Conservation (phyloP, 345 rosid genomes). For the Stellera chamaejasme region DNA sequence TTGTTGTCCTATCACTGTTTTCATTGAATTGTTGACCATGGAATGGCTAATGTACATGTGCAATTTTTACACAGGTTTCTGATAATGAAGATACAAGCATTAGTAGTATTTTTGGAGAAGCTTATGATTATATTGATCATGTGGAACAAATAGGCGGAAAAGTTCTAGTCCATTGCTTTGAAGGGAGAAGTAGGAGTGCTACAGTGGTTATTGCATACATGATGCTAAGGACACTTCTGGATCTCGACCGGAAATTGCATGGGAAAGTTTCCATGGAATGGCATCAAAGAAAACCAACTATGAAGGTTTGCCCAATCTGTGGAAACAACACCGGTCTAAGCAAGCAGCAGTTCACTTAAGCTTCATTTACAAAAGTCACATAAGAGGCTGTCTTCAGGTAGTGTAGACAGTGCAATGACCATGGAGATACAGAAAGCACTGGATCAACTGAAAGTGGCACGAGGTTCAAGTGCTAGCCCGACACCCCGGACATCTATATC, state of each 20-base stretch:
- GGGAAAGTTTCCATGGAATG: conserved; percentile 94
- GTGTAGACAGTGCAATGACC: conserved; percentile 99
- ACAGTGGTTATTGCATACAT: conserved; percentile 77
- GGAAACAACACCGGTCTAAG: conserved; percentile 92
- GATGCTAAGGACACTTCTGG: conserved; percentile 60
- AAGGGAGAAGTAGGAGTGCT: conserved; percentile 98
- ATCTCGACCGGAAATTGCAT: conserved; percentile 59
- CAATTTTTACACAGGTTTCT: conserved; percentile 47
- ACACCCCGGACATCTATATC: conserved; percentile 35
- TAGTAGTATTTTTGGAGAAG: conserved; percentile 72
- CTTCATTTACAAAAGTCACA: conserved; percentile 90
- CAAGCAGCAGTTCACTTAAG: conserved; percentile 90
- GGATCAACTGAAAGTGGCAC: conserved; percentile 63
- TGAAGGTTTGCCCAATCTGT: conserved; percentile 90
- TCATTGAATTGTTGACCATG: too few relatives aligned
- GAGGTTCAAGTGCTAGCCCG: conserved; percentile 63
- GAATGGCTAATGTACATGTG: too few relatives aligned
- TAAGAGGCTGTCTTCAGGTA: conserved; percentile 80
- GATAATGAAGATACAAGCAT: conserved; percentile 83
- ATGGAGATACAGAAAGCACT: conserved; percentile 94
- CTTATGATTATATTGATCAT: conserved; percentile 63
- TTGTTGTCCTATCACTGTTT: too few relatives aligned
- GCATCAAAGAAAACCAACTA: conserved; percentile 76
- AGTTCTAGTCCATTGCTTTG: conserved; percentile 93
- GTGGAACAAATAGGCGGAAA: conserved; percentile 71